Evolutionary conservation across 2,329 filamentous ascomycete species (phyloP), one percentile per base, ranked within the genome.

Genomic region (Colletotrichum godetiae): DNA sequence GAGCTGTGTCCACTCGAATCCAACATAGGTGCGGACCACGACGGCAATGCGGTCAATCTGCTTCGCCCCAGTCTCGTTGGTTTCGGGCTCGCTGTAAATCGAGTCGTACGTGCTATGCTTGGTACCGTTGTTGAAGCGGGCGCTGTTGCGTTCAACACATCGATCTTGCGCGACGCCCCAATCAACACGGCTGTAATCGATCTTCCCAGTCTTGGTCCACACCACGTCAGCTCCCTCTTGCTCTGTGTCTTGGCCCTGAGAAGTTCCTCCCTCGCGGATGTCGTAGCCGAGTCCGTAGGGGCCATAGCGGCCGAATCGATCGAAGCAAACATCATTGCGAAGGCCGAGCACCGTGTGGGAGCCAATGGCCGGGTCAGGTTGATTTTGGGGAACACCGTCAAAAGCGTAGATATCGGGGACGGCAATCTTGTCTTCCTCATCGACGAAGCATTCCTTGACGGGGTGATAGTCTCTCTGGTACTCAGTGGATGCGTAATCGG

Each of bases 281-380:
- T 89, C 90, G 82, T 97, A 97, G n/a, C 95, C 95, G 53, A 95
- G 85, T 0, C 95, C 95, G 78, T 98, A 98, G 0, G 95, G 93
- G 0, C 94, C 95, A 49, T 96, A 90, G 59, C 95, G 90, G 22
- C 94, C 94, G 79, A 95, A 97, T 6, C 95, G 90, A 78, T 98
- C 95, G 80, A 97, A 97, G 83, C 95, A 98, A 15, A 97, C 86
- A 77, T 97, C 92, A 74, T 95, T 89, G 27, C 92, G 87, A 53
- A 97, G 82, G 0, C 94, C 95, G 5, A 98, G 84, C 58, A 95
- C 81, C 15, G 91, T 87, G 79, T 97, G 92, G 0, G 93, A 95
- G 4, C 95, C 95, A 77, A 97, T 89, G 1, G 92, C 89, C 3
- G 94, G 90, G 63, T 95, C 91, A 0, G 95, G 94, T 82, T 95